Conservation (phyloP, 2,329 filamentous ascomycete genomes). For the Claviceps humidiphila region DNA sequence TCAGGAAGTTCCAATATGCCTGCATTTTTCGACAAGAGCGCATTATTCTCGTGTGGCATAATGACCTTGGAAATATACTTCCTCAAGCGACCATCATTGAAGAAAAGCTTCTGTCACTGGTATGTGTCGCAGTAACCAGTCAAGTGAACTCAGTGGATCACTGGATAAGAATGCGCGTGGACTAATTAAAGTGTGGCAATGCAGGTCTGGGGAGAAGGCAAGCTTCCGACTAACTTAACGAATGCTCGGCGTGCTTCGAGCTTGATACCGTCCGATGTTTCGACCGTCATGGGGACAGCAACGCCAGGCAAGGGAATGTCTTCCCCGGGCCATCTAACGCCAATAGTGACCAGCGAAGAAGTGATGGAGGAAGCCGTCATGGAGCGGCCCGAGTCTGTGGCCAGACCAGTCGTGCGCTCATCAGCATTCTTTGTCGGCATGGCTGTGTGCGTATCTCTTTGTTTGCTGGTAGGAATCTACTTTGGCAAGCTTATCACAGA, state of each 20-base stretch:
- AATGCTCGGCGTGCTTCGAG: slow-evolving; percentile 8
- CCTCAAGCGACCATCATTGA: slow-evolving; percentile 22
- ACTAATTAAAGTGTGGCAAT: neutral
- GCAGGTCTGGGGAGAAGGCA: slow-evolving; percentile 15
- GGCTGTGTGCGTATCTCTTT: slow-evolving; percentile 22
- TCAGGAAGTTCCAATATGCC: slow-evolving; percentile 29
- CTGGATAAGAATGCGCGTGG: no score
- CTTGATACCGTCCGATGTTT: slow-evolving; percentile 7
- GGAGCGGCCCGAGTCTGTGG: slow-evolving; percentile 24
- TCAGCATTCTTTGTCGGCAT: slow-evolving; percentile 26
- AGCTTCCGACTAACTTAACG: slow-evolving; percentile 8
- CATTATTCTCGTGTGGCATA: slow-evolving; percentile 29
- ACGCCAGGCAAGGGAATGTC: slow-evolving; percentile 12
- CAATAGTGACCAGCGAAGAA: slow-evolving; percentile 12
- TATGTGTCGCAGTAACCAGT: neutral
- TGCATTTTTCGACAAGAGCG: slow-evolving; percentile 28
- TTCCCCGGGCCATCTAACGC: slow-evolving; percentile 1
- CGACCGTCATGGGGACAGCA: slow-evolving; percentile 7
- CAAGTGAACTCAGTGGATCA: neutral
- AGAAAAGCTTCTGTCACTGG: slow-evolving; percentile 18
- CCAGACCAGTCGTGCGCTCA: slow-evolving; percentile 24
- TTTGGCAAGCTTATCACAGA: slow-evolving; percentile 24
- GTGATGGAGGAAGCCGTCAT: slow-evolving; percentile 12
- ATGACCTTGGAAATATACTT: slow-evolving; percentile 26
- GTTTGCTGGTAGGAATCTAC: slow-evolving; percentile 25